Evolutionary conservation across 2,329 filamentous ascomycete species (phyloP).

Genomic region (Aspergillus viridinutans): DNA sequence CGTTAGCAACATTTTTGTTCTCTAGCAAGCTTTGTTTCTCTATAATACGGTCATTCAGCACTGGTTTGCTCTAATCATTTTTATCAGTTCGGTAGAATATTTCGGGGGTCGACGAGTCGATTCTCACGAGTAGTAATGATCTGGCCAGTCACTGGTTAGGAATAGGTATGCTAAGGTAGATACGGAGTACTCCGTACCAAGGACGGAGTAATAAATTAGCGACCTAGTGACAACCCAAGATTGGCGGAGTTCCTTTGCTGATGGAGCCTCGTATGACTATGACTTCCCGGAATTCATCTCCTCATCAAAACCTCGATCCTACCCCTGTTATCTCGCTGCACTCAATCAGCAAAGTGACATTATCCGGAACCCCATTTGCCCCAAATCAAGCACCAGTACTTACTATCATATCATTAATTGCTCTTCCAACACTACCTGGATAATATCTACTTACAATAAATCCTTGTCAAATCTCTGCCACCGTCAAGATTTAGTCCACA

Average conservation of each 20-base stretch:
- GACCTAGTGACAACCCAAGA: background rate
- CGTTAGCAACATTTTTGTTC: background rate
- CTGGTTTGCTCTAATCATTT: background rate
- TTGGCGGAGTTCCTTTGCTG: background rate
- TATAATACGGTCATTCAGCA: background rate
- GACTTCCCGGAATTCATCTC: background rate
- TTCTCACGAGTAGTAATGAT: background rate
- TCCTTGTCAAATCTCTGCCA: background rate
- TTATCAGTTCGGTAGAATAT: background rate
- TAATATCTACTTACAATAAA: background rate
- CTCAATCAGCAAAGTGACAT: background rate
- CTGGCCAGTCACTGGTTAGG: background rate
- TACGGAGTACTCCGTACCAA: too few species aligned
- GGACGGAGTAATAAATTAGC: too few species aligned
- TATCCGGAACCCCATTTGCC: background rate
- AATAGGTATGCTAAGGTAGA: too few species aligned
- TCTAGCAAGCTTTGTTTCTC: background rate
- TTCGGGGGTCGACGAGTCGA: background rate
- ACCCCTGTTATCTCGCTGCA: background rate
- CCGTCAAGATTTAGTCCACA: constrained; percentile 3
- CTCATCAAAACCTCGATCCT: background rate
- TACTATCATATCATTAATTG: background rate
- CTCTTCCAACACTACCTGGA: background rate
- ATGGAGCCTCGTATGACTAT: background rate
- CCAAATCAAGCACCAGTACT: background rate